Evolutionary conservation across 1,139 yeast genomes (phyloP).

Genomic region (Lodderomyces margitis): DNA sequence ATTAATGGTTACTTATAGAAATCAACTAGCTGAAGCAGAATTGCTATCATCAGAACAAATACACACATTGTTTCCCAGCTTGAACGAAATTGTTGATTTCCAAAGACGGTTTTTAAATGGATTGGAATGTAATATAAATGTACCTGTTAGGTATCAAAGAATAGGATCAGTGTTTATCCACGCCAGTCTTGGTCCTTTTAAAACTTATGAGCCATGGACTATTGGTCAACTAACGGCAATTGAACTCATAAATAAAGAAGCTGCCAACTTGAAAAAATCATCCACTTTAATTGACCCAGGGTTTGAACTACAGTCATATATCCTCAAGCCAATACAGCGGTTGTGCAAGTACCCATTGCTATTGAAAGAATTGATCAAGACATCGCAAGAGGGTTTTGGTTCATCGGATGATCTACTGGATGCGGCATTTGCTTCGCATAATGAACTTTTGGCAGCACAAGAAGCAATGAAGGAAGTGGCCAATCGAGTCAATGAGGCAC

Average conservation of each 20-base stretch:
- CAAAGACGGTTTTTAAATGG: slow-evolving; percentile 89
- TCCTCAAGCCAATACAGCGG: slow-evolving; percentile 93
- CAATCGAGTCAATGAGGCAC: slow-evolving; percentile 89
- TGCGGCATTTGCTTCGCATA: slow-evolving; percentile 52
- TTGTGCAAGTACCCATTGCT: slow-evolving; percentile 89
- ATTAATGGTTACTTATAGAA: slow-evolving; percentile 62
- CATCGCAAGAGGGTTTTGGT: slow-evolving; percentile 34
- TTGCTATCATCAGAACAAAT: slow-evolving; percentile 76
- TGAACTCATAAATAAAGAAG: slow-evolving; percentile 70
- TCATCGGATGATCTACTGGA: slow-evolving; percentile 14
- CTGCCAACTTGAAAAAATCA: slow-evolving; percentile 53
- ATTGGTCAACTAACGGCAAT: slow-evolving; percentile 83
- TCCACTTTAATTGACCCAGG: slow-evolving; percentile 75
- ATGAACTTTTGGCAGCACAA: slow-evolving; percentile 68
- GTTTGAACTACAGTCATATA: slow-evolving; percentile 83
- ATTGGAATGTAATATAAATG: slow-evolving; percentile 79
- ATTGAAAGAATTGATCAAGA: slow-evolving; percentile 69
- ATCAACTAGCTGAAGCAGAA: slow-evolving; percentile 64
- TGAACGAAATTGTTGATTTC: slow-evolving; percentile 81
- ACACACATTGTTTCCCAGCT: slow-evolving; percentile 82
- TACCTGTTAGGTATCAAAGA: slow-evolving; percentile 74
- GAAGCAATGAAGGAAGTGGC: slow-evolving; percentile 67
- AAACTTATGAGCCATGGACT: slow-evolving; percentile 89
- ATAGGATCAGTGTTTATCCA: slow-evolving; percentile 85
- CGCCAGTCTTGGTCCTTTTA: slow-evolving; percentile 75